Percentiles rank a stretch among this genome's conserved stretches.
Conservation (phyloP, 352 stramenopile species). For the Globisporangium parvum region DNA sequence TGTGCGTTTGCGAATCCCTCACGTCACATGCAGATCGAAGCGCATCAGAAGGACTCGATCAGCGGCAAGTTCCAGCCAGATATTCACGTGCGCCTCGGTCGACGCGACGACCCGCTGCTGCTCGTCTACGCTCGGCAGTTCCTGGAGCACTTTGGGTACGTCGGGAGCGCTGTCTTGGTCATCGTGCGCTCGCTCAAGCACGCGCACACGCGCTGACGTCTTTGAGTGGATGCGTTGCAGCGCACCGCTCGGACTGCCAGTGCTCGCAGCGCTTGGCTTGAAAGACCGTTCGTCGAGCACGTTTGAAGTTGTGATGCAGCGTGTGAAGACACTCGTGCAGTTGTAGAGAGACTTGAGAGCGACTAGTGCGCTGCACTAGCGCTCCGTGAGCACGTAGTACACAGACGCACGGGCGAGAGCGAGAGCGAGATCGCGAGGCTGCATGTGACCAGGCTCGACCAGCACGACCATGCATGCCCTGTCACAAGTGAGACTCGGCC, state of each 20-base stretch:
- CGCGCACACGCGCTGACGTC: not conserved
- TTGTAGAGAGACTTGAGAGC: not conserved
- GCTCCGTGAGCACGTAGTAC: too few species aligned
- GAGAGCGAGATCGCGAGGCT: too few species aligned
- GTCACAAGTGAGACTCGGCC: too few species aligned
- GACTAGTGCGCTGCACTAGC: too few species aligned
- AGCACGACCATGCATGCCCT: too few species aligned
- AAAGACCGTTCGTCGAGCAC: conserved; percentile 69
- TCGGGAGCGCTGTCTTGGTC: too few species aligned
- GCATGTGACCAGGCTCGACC: too few species aligned
- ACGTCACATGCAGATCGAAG: too few species aligned
- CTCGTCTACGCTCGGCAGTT: conserved; percentile 81
- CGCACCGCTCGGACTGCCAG: conserved; percentile 49
- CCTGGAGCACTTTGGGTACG: conserved; percentile 79
- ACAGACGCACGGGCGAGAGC: too few species aligned
- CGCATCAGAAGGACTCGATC: conserved; percentile 66
- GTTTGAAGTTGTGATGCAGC: conserved; percentile 75
- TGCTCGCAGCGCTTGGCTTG: conserved; percentile 68
- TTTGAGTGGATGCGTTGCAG: conserved; percentile 17
- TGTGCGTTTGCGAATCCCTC: too few species aligned
- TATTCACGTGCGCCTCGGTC: conserved; percentile 68
- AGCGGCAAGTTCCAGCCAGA: conserved; percentile 73
- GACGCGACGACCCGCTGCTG: conserved; percentile 75
- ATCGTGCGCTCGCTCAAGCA: not conserved
- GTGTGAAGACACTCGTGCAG: conserved; percentile 35